Evolutionary conservation across 257 asterid genomes (phyloP).

Genomic region (Oldenlandia corymbosa): DNA sequence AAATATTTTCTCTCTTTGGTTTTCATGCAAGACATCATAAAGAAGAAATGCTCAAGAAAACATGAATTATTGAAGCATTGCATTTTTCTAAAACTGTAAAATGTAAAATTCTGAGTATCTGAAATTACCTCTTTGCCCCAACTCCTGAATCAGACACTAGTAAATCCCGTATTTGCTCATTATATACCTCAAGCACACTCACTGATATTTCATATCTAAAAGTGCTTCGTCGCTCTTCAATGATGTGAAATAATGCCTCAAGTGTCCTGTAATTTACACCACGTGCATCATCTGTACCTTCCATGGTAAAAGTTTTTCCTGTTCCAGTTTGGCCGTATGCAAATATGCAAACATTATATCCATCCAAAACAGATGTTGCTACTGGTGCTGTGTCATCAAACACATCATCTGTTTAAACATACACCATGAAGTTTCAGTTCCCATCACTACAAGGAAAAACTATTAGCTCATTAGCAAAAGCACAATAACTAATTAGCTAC

Average conservation of each 20-base stretch:
- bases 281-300: slow-evolving; percentile 81
- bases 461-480: background rate
- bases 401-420: slow-evolving; percentile 54
- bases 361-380: slow-evolving; percentile 88
- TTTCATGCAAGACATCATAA: background rate
- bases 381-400: slow-evolving; percentile 88
- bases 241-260: slow-evolving; percentile 64
- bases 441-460: background rate
- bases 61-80: background rate
- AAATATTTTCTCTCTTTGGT: background rate
- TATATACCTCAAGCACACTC: slow-evolving; percentile 91
- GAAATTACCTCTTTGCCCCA: slow-evolving; percentile 53
- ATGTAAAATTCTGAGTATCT: background rate
- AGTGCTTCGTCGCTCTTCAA: slow-evolving; percentile 69
- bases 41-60: background rate
- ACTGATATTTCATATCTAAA: slow-evolving; percentile 67
- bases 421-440: slow-evolving; percentile 7
- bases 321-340: slow-evolving; percentile 99
- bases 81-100: too few relatives aligned
- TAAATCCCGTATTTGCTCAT: slow-evolving; percentile 88
- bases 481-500: slow-evolving; percentile 27
- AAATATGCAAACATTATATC: slow-evolving; percentile 83
- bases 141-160: slow-evolving; percentile 48
- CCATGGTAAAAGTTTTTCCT: slow-evolving; percentile 97
- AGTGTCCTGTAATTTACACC: slow-evolving; percentile 95